Evolutionary conservation across 2,329 filamentous ascomycete species (phyloP), one percentile per base, ranked within the genome.

Genomic region (Arachnomyces sp.): DNA sequence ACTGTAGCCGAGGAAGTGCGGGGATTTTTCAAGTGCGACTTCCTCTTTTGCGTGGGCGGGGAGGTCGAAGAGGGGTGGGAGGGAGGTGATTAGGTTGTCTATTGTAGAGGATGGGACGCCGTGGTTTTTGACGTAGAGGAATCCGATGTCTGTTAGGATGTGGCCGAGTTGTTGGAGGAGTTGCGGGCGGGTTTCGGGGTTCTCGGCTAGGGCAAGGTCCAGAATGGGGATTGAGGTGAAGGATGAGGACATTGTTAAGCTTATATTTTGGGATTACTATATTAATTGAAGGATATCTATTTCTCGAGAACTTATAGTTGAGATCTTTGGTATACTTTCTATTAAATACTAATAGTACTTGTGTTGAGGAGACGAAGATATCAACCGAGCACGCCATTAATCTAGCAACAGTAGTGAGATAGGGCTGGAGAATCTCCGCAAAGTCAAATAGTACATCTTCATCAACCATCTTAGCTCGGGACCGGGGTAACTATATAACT

Each of bases 1-100:
- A 45, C 72, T 76, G 51, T 79, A 80, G 0, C 77, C 77, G 2
- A 81, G 59, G 41, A 81, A 78, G 51, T 79, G 76, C 7, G 76
- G 74, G 1, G 73, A 79, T 17, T 76, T 72, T 17, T 65, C 56
- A 13, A 61, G 42, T 7, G 49, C 51, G 14, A 48, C 46, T 34
- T 47, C 43, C 7, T 54, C 47, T 29, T 56, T 56, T 14, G 34
- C 40, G 12, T n/a, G 29, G 12, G 33, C 36, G 7, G 49, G 40
- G 9, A 56, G 42, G 16, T 33, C 38, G 34, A 56, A 56, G 2
- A 56, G 43, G 5, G 39, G 31, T 13, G 53, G 49, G 4, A 56
- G 42, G 11, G 45, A 33, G 7, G 37, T 4, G 17, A 51, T 44
- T 9, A 55, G 46, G 17, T 52, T 41, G 2, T 35, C 14, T 8